These are phyloP conservation scores for Penicillium lagena DNA, from an alignment of 495 filamentous ascomycete genomes.

Conservation along the genomic window DNA sequence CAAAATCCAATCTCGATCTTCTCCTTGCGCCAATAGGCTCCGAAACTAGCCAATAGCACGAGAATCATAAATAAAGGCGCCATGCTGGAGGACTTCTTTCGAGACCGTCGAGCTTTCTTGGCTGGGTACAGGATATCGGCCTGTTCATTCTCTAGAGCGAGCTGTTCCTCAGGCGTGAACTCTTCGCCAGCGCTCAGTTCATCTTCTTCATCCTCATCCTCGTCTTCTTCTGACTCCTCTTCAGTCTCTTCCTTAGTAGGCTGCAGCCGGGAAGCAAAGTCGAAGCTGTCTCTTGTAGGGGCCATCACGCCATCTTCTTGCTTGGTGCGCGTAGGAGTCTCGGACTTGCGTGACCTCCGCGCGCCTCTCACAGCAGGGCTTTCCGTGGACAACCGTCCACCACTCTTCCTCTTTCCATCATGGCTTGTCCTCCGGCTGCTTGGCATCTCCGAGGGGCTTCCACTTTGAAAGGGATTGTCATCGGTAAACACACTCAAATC, in stretches of 20 bases:
- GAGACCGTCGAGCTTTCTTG: too few species aligned
- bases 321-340: constrained; percentile 24
- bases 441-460: constrained; percentile 48
- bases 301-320: constrained; percentile 31
- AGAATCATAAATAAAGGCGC: constrained; percentile 62
- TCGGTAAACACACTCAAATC: constrained; percentile 63
- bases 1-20: constrained; percentile 94
- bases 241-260: constrained; percentile 24
- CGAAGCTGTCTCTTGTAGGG: constrained; percentile 39
- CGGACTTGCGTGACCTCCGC: constrained; percentile 31
- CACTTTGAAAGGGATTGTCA: constrained; percentile 95
- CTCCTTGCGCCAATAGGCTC: constrained; percentile 82
- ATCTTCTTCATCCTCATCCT: constrained; percentile 37
- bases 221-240: constrained; percentile 27
- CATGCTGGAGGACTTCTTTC: constrained; percentile 16
- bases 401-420: constrained; percentile 46
- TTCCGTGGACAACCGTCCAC: constrained; percentile 29
- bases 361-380: constrained; percentile 25
- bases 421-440: constrained; percentile 25
- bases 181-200: constrained; percentile 70
- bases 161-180: constrained; percentile 85
- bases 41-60: constrained; percentile 64
- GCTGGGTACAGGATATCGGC: constrained; percentile 23
- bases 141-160: constrained; percentile 59
- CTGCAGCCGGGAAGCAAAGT: constrained; percentile 28